Percentiles rank a stretch among this genome's conserved stretches.
phyloP scores from a whole-genome alignment of 2,329 filamentous ascomycete species.

The Chrysoporthe cubensis region DNA sequence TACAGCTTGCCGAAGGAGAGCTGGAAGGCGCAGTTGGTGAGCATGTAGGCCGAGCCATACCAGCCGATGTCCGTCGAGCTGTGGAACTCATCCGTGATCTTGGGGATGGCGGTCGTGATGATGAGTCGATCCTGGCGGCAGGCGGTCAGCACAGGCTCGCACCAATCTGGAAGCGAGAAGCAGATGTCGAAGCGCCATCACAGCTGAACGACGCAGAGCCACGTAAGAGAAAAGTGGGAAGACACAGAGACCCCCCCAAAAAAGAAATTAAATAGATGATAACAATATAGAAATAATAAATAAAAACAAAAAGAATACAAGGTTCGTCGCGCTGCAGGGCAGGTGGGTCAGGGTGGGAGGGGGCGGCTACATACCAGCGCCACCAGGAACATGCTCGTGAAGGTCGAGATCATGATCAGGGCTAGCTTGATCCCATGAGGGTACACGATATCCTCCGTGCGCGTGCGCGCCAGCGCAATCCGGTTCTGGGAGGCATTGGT shows the following conservation, averaged over 20 bases:
- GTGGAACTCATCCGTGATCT: slow-evolving; percentile 44
- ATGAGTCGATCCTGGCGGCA: slow-evolving; percentile 38
- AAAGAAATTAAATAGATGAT: too few relatives aligned
- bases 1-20: slow-evolving; percentile 47
- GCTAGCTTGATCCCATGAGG: slow-evolving; percentile 39
- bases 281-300: too few relatives aligned
- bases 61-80: slow-evolving; percentile 44
- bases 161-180: background rate
- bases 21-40: slow-evolving; percentile 44
- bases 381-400: slow-evolving; percentile 44
- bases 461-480: slow-evolving; percentile 29
- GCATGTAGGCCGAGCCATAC: slow-evolving; percentile 45
- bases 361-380: slow-evolving; percentile 36
- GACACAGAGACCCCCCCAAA: too few relatives aligned
- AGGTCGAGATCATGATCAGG: slow-evolving; percentile 40
- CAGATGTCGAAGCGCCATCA: too few relatives aligned
- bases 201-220: too few relatives aligned
- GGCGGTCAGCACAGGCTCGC: background rate
- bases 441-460: slow-evolving; percentile 38
- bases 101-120: slow-evolving; percentile 44
- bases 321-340: too few relatives aligned
- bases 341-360: background rate
- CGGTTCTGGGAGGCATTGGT: slow-evolving; percentile 18
- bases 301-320: background rate
- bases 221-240: too few relatives aligned